Base-by-base conservation (phyloP, 2,329 filamentous ascomycete species). In the Sporothrix dimorphospora region DNA sequence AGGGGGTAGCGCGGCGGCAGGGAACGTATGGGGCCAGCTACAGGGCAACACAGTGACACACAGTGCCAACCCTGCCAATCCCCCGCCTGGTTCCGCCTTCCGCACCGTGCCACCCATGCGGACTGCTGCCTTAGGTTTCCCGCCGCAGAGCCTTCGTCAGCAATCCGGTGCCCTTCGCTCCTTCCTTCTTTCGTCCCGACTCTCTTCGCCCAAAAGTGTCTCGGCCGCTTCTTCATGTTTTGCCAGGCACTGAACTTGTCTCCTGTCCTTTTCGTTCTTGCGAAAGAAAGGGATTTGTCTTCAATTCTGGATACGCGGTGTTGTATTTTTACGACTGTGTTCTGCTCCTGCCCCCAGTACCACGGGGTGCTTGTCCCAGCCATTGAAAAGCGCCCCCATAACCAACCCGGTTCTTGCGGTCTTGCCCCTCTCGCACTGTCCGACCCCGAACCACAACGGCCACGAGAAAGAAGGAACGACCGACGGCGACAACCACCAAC, bases 91-190 rank as follows among this genome's bases (percentile, higher is more conserved):
- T 38, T 45, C 16, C 6, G 7, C 12, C 49, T 14, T 70, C 14
- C 68, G 42, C 68, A 70, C 68, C n/a, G 57, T 70, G 57, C 59
- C 21, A 66, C 30, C 47, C 30, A 55, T 47, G 53, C 70, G 40
- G 61, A 27, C 70, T 71, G 70, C 70, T 71, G 70, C 70, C 70
- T 71, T 47, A 71, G 70, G 70, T 68, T 71, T 45, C 34, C 45
- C 14, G 38, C 12, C 27, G 27, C 16, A 49, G 47, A 19, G 30
- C 66, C 27, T 71, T 53, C 57, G 69, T 71, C 55, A 71, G 69
- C 69, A 71, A 70, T 49, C 63, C 34, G 63, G 61, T 24, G 40
- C 21, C 55, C 55, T 34, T 42, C 24, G n/a, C 45, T 51, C 45
- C 53, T 53, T 53, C 45, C 65, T 30, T 71, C 16, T 38, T 65